A percentile compares a stretch with the other conserved stretches of the same genome.
Conservation (phyloP, 2,329 filamentous ascomycete species). For the Aspergillus quadricinctus region DNA sequence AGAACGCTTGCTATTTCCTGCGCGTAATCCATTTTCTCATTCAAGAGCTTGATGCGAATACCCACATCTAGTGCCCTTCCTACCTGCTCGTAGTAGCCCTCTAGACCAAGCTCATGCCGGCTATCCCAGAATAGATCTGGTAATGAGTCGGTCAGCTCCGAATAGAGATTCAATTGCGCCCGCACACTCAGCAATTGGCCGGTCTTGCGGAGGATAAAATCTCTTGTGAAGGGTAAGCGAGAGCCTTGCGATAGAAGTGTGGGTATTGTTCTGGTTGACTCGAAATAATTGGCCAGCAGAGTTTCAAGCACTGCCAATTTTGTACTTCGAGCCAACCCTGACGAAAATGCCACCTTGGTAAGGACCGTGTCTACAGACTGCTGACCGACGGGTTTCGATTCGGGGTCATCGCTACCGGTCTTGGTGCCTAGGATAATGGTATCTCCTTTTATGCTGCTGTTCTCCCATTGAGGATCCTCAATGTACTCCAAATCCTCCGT, state of each 20-base stretch:
- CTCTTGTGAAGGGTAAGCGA: constrained; percentile 60
- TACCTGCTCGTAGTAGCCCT: constrained; percentile 93
- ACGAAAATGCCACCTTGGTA: constrained; percentile 95
- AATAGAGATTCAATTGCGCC: constrained; percentile 93
- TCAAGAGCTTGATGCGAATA: constrained; percentile 82
- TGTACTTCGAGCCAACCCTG: constrained; percentile 83
- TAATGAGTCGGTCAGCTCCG: constrained; percentile 88
- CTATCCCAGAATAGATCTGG: constrained; percentile 98
- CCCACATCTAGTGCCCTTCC: constrained; percentile 86
- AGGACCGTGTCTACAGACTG: constrained; percentile 60
- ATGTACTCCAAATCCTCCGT: constrained; percentile 86
- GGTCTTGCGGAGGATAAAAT: constrained; percentile 87
- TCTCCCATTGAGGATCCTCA: constrained; percentile 67
- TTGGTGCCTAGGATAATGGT: constrained; percentile 84
- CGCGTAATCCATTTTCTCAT: constrained; percentile 97
- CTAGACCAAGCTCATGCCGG: constrained; percentile 79
- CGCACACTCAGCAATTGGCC: constrained; percentile 85
- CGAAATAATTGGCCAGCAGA: constrained; percentile 76
- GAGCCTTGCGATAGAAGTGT: constrained; percentile 67
- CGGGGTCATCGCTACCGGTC: constrained; percentile 22
- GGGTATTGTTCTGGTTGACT: constrained; percentile 78
- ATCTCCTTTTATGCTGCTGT: constrained; percentile 77
- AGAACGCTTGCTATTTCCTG: constrained; percentile 90
- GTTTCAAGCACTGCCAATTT: constrained; percentile 90
- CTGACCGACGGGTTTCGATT: constrained; percentile 21